phyloP scores from a whole-genome alignment of 148 eudicot genomes.

The Oxyria digyna region DNA sequence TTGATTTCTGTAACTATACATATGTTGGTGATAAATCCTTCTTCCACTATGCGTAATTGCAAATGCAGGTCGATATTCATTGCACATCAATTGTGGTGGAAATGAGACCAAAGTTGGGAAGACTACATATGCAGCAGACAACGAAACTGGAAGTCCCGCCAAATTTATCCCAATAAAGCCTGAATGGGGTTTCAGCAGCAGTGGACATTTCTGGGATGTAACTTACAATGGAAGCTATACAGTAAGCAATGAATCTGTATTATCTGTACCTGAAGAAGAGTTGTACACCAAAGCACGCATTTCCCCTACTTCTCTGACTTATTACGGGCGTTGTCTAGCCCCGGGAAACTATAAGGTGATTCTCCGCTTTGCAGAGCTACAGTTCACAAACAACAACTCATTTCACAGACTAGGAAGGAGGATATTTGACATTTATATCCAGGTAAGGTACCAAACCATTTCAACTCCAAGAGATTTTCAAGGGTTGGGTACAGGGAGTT shows the following conservation, averaged over 20 bases:
- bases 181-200: too few relatives aligned
- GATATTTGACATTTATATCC: background rate
- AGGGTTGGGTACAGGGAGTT: too few relatives aligned
- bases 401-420: too few relatives aligned
- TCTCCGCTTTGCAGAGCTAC: background rate
- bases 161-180: constrained; percentile 17
- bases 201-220: constrained; percentile 28
- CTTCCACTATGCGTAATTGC: too few relatives aligned
- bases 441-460: too few relatives aligned
- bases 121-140: constrained; percentile 31
- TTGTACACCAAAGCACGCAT: constrained; percentile 42
- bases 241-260: constrained; percentile 14
- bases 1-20: too few relatives aligned
- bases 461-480: too few relatives aligned
- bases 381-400: background rate
- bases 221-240: background rate
- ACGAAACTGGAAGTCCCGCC: constrained; percentile 22
- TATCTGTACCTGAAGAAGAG: constrained; percentile 17
- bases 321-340: constrained; percentile 54
- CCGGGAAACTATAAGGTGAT: constrained; percentile 35
- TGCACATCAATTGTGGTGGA: constrained; percentile 57
- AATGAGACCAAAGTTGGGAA: constrained; percentile 16
- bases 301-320: constrained; percentile 53
- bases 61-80: too few relatives aligned
- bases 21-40: too few relatives aligned